phyloP scores from a whole-genome alignment of 2,329 filamentous ascomycete genomes.

The Fusarium sp. region DNA sequence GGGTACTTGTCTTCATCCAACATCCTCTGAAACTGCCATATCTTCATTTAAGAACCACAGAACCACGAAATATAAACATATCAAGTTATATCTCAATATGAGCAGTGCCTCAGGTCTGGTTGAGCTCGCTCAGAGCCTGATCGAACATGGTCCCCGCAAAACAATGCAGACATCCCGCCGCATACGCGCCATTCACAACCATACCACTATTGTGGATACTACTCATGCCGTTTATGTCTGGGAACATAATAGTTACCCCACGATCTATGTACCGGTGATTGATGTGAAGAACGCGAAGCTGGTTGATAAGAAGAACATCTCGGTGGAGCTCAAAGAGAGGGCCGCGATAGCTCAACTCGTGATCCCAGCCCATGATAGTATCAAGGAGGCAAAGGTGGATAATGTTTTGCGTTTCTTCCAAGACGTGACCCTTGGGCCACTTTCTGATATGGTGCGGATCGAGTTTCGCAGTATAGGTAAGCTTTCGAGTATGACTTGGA shows the following conservation, averaged over 20 bases:
- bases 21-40: neutral
- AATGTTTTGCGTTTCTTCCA: constrained; percentile 55
- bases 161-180: constrained; percentile 44
- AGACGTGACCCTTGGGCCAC: constrained; percentile 50
- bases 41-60: neutral
- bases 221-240: constrained; percentile 54
- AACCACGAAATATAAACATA: neutral
- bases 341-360: constrained; percentile 50
- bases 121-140: constrained; percentile 23
- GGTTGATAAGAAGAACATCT: constrained; percentile 45
- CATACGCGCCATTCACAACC: constrained; percentile 51
- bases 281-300: constrained; percentile 48
- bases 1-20: constrained; percentile 15
- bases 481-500: neutral
- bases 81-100: neutral
- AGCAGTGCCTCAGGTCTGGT: neutral
- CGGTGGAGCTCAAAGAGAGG: constrained; percentile 37
- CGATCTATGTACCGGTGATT: constrained; percentile 55
- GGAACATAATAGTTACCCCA: constrained; percentile 62
- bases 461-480: constrained; percentile 53
- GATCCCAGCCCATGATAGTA: constrained; percentile 42
- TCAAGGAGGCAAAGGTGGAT: constrained; percentile 46
- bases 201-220: constrained; percentile 53
- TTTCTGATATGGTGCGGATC: constrained; percentile 50
- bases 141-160: constrained; percentile 38